A percentile compares a stretch with the other conserved stretches of the same genome.
phyloP scores from a whole-genome alignment of 228 moss, liverwort and hornwort species.

The Sphagnum fallax region DNA sequence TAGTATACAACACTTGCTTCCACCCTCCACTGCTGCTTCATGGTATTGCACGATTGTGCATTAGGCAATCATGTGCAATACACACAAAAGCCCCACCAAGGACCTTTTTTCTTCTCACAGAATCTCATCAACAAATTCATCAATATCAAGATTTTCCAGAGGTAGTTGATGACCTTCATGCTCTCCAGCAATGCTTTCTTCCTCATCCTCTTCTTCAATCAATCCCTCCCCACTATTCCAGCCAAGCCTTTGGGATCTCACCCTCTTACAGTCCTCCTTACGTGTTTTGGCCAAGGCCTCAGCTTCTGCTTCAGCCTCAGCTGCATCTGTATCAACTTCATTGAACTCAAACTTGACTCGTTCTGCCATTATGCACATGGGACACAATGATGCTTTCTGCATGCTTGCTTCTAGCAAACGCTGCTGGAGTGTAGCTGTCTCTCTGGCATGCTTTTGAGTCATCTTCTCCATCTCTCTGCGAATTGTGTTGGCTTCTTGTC shows the following conservation, averaged over 20 bases:
- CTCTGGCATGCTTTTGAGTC: constrained; percentile 61
- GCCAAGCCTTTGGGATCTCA: constrained; percentile 19
- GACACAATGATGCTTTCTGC: constrained; percentile 74
- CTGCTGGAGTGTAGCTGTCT: constrained; percentile 70
- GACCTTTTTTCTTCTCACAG: constrained; percentile 8
- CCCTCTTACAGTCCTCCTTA: constrained; percentile 19
- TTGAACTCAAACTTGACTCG: constrained; percentile 95
- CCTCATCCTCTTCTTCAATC: constrained; percentile 35
- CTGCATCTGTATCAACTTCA: constrained; percentile 56
- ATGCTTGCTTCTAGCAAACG: constrained; percentile 60
- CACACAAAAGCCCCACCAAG: no score
- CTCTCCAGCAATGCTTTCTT: constrained; percentile 66
- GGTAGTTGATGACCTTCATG: constrained; percentile 30
- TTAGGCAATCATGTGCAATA: no score
- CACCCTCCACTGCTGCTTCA: no score
- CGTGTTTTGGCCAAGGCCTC: constrained; percentile 35
- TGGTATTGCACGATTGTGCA: no score
- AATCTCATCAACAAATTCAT: constrained; percentile 71
- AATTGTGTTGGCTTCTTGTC: constrained; percentile 60
- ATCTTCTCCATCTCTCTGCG: constrained; percentile 81
- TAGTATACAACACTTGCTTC: no score
- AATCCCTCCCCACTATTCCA: constrained; percentile 33
- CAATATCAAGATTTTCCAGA: constrained; percentile 53
- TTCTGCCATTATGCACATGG: constrained; percentile 99
- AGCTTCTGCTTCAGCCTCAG: constrained; percentile 21